phyloP scores from a whole-genome alignment of 805 yeast species.

The Candida jianshihensis region DNA sequence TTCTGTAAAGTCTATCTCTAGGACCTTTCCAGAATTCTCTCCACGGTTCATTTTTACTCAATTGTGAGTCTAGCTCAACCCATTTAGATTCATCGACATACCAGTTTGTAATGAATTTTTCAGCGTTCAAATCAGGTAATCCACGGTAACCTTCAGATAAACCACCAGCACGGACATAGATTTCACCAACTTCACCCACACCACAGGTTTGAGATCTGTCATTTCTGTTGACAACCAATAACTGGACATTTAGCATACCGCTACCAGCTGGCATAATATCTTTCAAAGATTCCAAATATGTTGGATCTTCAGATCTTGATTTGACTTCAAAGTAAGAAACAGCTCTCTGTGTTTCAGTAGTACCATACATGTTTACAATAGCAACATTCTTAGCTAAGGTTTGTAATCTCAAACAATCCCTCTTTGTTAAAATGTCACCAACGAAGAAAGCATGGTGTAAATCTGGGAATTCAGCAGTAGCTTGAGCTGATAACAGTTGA shows the following conservation, averaged over 20 bases:
- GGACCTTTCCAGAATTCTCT: constrained; percentile 85
- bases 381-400: constrained; percentile 81
- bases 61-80: constrained; percentile 45
- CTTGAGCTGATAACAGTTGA: constrained; percentile 92
- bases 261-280: constrained; percentile 98
- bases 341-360: constrained; percentile 98
- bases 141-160: constrained; percentile 94
- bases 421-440: constrained; percentile 94
- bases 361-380: constrained; percentile 98
- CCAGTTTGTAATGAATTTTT: constrained; percentile 91
- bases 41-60: constrained; percentile 48
- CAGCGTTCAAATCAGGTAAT: constrained; percentile 78
- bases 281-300: constrained; percentile 75
- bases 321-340: constrained; percentile 91
- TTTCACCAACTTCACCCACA: constrained; percentile 98
- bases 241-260: constrained; percentile 94
- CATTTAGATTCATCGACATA: constrained; percentile 64
- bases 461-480: constrained; percentile 74
- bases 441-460: constrained; percentile 97
- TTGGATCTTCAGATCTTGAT: constrained; percentile 59
- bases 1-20: constrained; percentile 90
- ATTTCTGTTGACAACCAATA: constrained; percentile 86
- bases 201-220: constrained; percentile 91
- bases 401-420: constrained; percentile 92
- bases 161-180: constrained; percentile 97